A percentile compares a stretch with the other conserved stretches of the same genome.
Conservation (phyloP, 1,139 yeast species). For the Debaryomyces psychrophilus region DNA sequence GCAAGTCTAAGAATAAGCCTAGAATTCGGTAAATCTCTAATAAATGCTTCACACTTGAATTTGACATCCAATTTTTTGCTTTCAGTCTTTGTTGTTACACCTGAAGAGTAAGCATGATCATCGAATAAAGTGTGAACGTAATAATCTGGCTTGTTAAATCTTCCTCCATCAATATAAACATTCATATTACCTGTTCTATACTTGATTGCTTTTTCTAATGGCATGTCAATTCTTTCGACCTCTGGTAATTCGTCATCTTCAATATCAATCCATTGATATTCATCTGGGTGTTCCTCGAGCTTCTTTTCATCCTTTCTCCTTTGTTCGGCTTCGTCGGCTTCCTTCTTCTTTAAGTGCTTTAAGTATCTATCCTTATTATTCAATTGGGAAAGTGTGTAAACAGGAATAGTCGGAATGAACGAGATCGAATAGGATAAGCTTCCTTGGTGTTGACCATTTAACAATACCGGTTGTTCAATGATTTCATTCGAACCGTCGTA, state of each 20-base stretch:
- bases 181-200: conserved; percentile 66
- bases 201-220: conserved; percentile 54
- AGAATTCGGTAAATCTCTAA: conserved; percentile 71
- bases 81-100: conserved; percentile 49
- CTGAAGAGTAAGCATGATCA: conserved; percentile 63
- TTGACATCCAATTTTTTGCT: conserved; percentile 41
- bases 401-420: conserved; percentile 65
- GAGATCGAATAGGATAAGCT: conserved; percentile 58
- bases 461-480: conserved; percentile 49
- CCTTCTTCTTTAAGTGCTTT: conserved; percentile 29
- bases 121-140: conserved; percentile 65
- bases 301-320: conserved; percentile 47
- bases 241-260: conserved; percentile 48
- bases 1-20: conserved; percentile 57
- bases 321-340: conserved; percentile 40
- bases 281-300: conserved; percentile 59
- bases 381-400: conserved; percentile 59
- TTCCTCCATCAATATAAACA: conserved; percentile 55
- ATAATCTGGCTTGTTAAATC: conserved; percentile 48
- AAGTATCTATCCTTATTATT: conserved; percentile 40
- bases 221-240: conserved; percentile 50
- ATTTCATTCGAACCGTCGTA: conserved; percentile 55
- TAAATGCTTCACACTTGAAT: conserved; percentile 59
- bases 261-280: conserved; percentile 66
- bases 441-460: conserved; percentile 52